phyloP scores from a whole-genome alignment of 345 rosid species.

The Bruguiera sexangula region DNA sequence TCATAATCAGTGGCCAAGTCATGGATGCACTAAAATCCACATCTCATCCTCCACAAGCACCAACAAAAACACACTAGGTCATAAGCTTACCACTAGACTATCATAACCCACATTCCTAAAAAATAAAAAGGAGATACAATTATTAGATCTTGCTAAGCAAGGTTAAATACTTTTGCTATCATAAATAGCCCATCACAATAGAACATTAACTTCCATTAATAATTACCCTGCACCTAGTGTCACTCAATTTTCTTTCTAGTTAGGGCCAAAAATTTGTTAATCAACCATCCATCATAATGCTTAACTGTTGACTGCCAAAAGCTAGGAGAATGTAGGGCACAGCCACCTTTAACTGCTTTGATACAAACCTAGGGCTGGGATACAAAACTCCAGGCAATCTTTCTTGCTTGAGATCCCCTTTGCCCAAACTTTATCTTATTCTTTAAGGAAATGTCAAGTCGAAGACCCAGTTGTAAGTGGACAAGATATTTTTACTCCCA shows the following conservation, averaged over 20 bases:
- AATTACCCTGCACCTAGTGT: no score
- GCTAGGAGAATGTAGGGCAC: neutral
- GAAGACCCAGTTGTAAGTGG: neutral
- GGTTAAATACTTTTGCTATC: no score
- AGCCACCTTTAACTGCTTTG: neutral
- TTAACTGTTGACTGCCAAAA: neutral
- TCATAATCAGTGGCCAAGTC: neutral
- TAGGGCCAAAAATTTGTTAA: no score
- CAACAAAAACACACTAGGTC: neutral
- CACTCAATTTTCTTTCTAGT: no score
- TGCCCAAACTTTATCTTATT: neutral
- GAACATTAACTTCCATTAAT: no score
- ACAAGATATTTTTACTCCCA: neutral
- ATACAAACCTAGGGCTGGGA: neutral
- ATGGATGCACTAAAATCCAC: neutral
- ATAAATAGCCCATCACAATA: no score
- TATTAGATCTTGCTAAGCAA: no score
- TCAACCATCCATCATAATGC: no score
- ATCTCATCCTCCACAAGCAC: neutral
- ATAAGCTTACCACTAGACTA: neutral
- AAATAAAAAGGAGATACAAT: no score
- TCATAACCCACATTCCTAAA: neutral
- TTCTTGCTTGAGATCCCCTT: neutral
- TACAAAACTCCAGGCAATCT: neutral
- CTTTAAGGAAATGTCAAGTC: neutral